Base-by-base conservation (phyloP, 306 rosid genomes). In the Quercus mongolica region DNA sequence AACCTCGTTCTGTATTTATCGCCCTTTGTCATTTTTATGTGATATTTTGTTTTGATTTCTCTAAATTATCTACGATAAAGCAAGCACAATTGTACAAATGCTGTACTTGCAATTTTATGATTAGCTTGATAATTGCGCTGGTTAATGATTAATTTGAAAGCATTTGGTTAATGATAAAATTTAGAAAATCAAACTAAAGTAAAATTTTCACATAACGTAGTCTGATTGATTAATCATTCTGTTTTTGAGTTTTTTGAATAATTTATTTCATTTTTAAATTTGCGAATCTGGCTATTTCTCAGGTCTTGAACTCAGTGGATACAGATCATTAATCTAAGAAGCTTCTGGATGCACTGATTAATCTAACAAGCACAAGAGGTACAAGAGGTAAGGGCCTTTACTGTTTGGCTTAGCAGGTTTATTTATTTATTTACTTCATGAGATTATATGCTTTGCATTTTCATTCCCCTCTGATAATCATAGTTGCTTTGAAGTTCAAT, bases 281-380 rank as follows among this genome's bases (percentile, higher is more conserved):
- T 83, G 79, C 5, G 25, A 31, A 65, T 33, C 71, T 46, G 49
- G 85, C 87, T 19, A 72, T 67, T 56, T 65, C 79, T 69, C 77
- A 83, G 83, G 84, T 81, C 71, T 63, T 79, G 69, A 77, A 83
- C 20, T 84, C 88, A 18, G 30, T 56, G 30, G 74, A 62, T 57
- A 74, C 44, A 79, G 82, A 85, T 72, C 78, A 82, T 77, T 83
- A 76, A 71, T 80, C 88, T 51, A 84, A 85, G 86, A 90, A 88
- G 87, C 75, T 93, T 74, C 75, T 85, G 76, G 85, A 86, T 61
- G 87, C 79, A 57, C 72, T 92, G 80, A 25, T 89, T 77, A 84
- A 41, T 41, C 46, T 41, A 41, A 41, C 19, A 62, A 57, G 23
- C 4, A 4, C 38, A 14, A 79, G 65, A 33, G 67, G 82, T 84